Base-by-base conservation (phyloP, 1,284 basidiomycete species). In the Moesziomyces sp. region DNA sequence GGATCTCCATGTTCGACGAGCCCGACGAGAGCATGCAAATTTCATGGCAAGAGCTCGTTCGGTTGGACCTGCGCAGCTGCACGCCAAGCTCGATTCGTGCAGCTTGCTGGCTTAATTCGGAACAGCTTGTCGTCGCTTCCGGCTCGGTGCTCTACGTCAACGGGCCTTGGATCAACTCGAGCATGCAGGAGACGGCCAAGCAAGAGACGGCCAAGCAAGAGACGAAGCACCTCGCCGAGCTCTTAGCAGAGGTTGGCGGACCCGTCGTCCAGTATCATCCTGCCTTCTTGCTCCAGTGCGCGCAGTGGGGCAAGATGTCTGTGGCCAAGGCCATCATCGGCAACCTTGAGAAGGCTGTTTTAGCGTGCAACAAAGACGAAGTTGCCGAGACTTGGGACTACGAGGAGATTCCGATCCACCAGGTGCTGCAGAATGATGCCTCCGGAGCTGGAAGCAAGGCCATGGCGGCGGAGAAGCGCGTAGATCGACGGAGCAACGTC, bases 191-290 rank as follows among this genome's bases (percentile, higher is more conserved):
- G 18, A 26, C n/a, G 42, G 19, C 47, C 2, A 14, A 30, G 21
- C 14, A 45, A 0, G 30, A 33, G 11, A 14, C 44, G 0, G 19
- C 47, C 2, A 14, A 30, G 21, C 14, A 45, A 0, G 30, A 33
- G 11, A 14, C 44, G 0, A 49, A 38, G 30, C 69, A 75, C 33
- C 26, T 77, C 3, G 53, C 60, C n/a, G 73, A 77, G 45, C 53
- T 67, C 19, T 28, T 70, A 2, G 66, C 63, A 13, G 56, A 68
- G 28, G 53, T 60, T 1, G 58, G 54, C 11, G 74, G 74, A 6
- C 66, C 72, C 1, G 66, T 78, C 2, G 65, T 69, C 13, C 65
- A 73, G 40, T 78, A 69, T 21, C 76, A 78, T 42, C 76, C 76
- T 0, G 24, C 64, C 13, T 66, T 76, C 49, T 43, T 78, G 28